Evolutionary conservation across 2,329 filamentous ascomycete genomes (phyloP), one percentile per base, ranked within the genome.

Genomic region (Didymella pomorum): DNA sequence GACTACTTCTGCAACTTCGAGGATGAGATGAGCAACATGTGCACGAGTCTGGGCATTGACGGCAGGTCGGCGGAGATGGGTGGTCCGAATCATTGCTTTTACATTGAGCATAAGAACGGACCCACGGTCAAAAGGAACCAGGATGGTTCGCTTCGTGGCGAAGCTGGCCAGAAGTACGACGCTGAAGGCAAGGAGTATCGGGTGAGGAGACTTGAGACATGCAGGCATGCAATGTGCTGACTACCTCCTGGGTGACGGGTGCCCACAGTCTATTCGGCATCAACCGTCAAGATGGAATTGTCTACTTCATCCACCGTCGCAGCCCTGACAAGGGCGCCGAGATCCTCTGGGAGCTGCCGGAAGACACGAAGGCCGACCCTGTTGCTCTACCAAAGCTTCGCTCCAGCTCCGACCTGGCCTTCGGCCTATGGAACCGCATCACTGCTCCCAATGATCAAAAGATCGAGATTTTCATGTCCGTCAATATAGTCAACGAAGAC

Each of bases 361-460:
- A 39, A n/a, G 31, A 25, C 4, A n/a, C 18, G 0, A 18, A 26
- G 4, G 18, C 35, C 26, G 35, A 42, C 12, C 43, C 16, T 2
- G 12, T 46, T 29, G 33, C 54, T 5, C 44, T 63, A 0, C 58
- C 58, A 1, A 47, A 49, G 5, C 41, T 63, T 1, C 48, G 52
- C 4, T 47, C 61, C 2, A 63, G 54, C 28, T 63, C 61, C 1
- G 61, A 63, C 25, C 33, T 63, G 7, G 58, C 58, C 2, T 61
- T 53, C 33, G 58, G 47, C 3, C 11, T 58, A 11, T 63, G 61
- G 54, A 46, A 58, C 11, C 49, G 48, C 28, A 46, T 56, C 12
- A 6, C 48, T 16, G 21, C 37, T 4, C 21, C 23, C 11, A 35
- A 52, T 3, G 12, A 45, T 2, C 31, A 35, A 1, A 45, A 52